These are phyloP conservation scores for Aspergillus fructus DNA, from an alignment of 2,329 filamentous ascomycete genomes.

Conservation along the genomic window DNA sequence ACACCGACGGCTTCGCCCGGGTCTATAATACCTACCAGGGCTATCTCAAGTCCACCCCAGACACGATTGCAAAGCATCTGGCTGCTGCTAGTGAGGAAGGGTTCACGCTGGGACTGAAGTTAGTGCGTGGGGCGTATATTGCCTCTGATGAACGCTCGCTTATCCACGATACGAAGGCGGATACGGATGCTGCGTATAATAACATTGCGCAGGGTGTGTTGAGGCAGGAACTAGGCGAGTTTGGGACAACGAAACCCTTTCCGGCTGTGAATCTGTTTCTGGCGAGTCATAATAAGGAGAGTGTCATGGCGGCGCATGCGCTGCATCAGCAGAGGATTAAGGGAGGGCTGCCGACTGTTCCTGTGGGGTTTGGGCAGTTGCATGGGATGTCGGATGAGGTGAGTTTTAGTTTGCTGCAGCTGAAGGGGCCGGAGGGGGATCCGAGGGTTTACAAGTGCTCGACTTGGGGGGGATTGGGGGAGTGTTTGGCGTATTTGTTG, in stretches of 20 bases:
- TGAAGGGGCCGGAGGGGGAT: conserved; percentile 31
- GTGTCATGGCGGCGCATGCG: conserved; percentile 57
- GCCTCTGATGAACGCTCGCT: conserved; percentile 67
- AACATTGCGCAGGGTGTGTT: conserved; percentile 67
- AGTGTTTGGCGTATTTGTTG: conserved; percentile 77
- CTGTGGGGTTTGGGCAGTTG: conserved; percentile 56
- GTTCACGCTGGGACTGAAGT: conserved; percentile 70
- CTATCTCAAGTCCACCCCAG: conserved; percentile 66
- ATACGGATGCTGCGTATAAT: conserved; percentile 73
- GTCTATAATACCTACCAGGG: conserved; percentile 81
- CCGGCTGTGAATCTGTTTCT: conserved; percentile 66
- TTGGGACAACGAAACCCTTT: conserved; percentile 40
- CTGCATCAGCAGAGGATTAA: conserved; percentile 49
- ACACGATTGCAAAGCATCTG: conserved; percentile 61
- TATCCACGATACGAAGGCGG: conserved; percentile 70
- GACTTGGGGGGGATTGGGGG: conserved; percentile 58
- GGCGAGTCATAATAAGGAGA: conserved; percentile 78
- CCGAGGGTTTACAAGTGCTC: conserved; percentile 57
- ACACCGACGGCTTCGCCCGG: conserved; percentile 62
- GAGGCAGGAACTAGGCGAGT: conserved; percentile 42
- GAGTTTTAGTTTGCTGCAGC: conserved; percentile 53
- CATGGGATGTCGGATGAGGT: conserved; percentile 64
- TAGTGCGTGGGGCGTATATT: conserved; percentile 74
- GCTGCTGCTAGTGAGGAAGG: conserved; percentile 56
- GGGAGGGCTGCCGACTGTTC: conserved; percentile 43